Evolutionary conservation across 768 basidiomycete species (phyloP).

Genomic region (Lactarius evosmus): DNA sequence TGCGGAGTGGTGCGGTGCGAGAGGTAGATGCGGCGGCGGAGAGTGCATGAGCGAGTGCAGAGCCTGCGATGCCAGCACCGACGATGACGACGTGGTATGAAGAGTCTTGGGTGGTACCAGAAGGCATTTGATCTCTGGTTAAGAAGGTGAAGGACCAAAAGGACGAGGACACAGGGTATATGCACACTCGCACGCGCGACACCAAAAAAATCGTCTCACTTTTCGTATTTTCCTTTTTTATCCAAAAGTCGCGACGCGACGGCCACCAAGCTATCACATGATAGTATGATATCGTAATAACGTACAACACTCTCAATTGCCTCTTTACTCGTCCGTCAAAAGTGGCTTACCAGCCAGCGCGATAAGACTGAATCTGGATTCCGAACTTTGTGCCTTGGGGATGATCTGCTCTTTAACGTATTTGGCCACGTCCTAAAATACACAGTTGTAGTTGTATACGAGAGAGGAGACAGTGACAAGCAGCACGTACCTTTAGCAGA

Average conservation of each 20-base stretch:
- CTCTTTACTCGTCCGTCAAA: background rate
- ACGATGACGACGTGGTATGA: constrained; percentile 82
- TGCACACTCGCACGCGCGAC: background rate
- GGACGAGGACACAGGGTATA: background rate
- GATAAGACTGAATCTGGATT: constrained; percentile 74
- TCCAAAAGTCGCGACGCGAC: background rate
- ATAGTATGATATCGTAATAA: background rate
- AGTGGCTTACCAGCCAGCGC: constrained; percentile 40
- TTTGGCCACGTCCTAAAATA: constrained; percentile 56
- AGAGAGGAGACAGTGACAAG: constrained; percentile 9
- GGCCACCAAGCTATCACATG: background rate
- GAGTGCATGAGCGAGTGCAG: constrained; percentile 82
- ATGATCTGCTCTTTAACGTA: constrained; percentile 62
- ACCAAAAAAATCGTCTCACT: background rate
- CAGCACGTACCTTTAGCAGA: constrained; percentile 49
- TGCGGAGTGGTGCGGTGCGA: constrained; percentile 57
- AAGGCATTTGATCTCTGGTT: background rate
- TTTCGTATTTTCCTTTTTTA: background rate
- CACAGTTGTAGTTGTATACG: background rate
- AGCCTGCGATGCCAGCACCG: constrained; percentile 90
- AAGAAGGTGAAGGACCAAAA: background rate
- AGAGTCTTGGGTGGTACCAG: constrained; percentile 24
- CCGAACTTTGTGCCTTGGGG: constrained; percentile 46
- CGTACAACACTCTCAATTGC: no score
- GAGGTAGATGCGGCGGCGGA: constrained; percentile 47